A percentile compares a stretch with the other conserved stretches of the same genome.
phyloP scores from a whole-genome alignment of 768 basidiomycete genomes.

The Suillus cothurnatus region DNA sequence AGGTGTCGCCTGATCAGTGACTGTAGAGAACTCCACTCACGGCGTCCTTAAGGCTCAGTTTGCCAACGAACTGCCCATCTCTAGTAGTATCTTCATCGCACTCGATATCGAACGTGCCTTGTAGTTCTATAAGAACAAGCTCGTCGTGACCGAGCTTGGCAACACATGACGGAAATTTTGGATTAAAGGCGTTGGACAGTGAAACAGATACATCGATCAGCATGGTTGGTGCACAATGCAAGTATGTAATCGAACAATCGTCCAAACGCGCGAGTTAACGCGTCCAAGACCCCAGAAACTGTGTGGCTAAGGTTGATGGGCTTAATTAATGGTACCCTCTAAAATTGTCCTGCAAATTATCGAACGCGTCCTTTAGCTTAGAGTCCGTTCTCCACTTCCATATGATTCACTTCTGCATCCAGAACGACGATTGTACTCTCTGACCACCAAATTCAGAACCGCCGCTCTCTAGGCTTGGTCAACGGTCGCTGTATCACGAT shows the following conservation, averaged over 20 bases:
- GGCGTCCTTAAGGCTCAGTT: constrained; percentile 62
- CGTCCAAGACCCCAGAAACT: constrained; percentile 1
- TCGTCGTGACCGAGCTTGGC: constrained; percentile 79
- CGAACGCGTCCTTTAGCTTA: no score
- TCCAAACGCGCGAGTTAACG: not conserved
- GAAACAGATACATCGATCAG: constrained; percentile 59
- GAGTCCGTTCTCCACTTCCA: no score
- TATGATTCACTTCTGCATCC: no score
- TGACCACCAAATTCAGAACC: no score
- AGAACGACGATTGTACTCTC: no score
- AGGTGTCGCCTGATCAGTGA: constrained; percentile 5
- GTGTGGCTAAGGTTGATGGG: not conserved
- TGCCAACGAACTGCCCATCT: constrained; percentile 79
- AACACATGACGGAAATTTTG: constrained; percentile 62
- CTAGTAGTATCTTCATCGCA: constrained; percentile 50
- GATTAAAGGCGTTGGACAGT: constrained; percentile 34
- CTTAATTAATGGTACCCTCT: no score
- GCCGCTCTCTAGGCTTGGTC: no score
- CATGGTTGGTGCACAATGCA: constrained; percentile 42
- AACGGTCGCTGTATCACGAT: no score
- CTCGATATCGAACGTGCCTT: constrained; percentile 79
- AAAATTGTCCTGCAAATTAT: no score
- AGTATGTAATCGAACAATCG: not conserved
- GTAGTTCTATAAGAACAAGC: constrained; percentile 83
- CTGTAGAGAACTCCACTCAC: constrained; percentile 40